Conservation (phyloP, 345 rosid genomes). For the Nasturtium officinale region DNA sequence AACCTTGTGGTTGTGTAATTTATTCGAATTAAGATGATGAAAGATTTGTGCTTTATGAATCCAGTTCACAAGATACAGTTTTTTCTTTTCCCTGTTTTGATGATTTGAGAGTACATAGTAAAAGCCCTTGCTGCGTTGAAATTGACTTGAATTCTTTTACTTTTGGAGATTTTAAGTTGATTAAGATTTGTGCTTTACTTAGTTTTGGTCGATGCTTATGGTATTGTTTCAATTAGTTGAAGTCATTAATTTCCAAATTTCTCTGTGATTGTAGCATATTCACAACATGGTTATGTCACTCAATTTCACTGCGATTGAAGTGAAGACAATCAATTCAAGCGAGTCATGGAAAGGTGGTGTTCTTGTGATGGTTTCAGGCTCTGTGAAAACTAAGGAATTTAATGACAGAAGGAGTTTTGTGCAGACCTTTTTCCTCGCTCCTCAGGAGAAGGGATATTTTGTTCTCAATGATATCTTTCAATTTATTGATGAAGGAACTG, state of each 20-base stretch:
- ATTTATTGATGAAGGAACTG: slow-evolving; percentile 59
- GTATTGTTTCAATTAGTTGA: background rate
- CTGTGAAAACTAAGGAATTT: slow-evolving; percentile 73
- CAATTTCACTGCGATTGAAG: slow-evolving; percentile 79
- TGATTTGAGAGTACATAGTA: too few species aligned
- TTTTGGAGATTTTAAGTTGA: background rate
- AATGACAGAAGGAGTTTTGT: slow-evolving; percentile 66
- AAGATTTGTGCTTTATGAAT: slow-evolving; percentile 16
- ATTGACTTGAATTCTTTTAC: background rate
- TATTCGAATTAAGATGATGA: background rate
- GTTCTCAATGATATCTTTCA: slow-evolving; percentile 90
- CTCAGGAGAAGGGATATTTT: slow-evolving; percentile 92
- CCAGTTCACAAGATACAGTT: too few species aligned
- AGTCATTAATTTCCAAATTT: background rate
- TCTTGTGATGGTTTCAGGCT: slow-evolving; percentile 80
- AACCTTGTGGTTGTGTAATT: background rate
- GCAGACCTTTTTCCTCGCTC: slow-evolving; percentile 93
- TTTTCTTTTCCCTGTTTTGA: background rate
- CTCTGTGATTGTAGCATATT: slow-evolving; percentile 60
- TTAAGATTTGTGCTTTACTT: slow-evolving; percentile 17
- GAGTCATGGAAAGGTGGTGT: slow-evolving; percentile 90
- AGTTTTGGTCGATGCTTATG: background rate
- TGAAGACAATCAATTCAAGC: slow-evolving; percentile 85
- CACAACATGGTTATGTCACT: slow-evolving; percentile 68
- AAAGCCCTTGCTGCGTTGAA: background rate